These are phyloP conservation scores for Lophiotrema nucula DNA, from an alignment of 495 filamentous ascomycete species.

Conservation along the genomic window DNA sequence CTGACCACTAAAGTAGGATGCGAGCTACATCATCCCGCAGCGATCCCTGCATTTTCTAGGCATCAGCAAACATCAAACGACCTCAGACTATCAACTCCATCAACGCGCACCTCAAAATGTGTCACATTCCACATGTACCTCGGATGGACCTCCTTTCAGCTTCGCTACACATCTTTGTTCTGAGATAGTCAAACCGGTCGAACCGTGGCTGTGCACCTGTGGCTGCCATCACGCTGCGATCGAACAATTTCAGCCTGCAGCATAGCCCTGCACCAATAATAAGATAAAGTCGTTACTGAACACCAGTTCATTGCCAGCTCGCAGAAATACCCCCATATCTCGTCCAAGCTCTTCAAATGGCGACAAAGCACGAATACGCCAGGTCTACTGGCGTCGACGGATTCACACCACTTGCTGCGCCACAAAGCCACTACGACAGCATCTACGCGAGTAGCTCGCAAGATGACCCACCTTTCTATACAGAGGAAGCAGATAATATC, in stretches of 20 bases:
- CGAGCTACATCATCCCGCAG: no score
- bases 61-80: no score
- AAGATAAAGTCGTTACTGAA: neutral
- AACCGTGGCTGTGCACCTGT: neutral
- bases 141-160: neutral
- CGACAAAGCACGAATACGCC: no score
- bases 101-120: no score
- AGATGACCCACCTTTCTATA: neutral
- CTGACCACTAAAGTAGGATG: no score
- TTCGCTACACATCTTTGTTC: neutral
- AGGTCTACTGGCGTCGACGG: neutral
- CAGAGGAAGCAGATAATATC: neutral
- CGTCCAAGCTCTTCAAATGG: no score
- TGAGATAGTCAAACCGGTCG: neutral
- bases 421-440: no score
- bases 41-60: no score
- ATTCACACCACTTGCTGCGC: neutral
- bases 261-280: neutral
- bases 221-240: neutral
- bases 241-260: neutral
- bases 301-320: neutral
- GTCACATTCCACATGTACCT: neutral
- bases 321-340: no score
- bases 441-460: no score
- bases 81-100: no score